Conservation (phyloP, 371 early-diverging fungal species). For the Rhizopus sp. region DNA sequence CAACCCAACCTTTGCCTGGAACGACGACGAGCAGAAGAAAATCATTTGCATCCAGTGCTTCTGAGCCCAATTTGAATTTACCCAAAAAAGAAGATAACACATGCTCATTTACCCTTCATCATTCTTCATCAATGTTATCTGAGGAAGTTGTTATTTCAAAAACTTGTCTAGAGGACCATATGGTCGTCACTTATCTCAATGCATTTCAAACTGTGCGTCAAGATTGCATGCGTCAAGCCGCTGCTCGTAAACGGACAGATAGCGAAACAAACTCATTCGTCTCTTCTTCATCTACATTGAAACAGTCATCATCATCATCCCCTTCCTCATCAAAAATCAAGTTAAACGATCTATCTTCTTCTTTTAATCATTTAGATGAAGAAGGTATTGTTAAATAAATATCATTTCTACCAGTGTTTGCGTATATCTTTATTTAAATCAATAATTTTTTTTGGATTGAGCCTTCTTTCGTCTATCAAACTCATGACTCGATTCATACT, state of each 20-base stretch:
- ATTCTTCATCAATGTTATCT: slow-evolving; percentile 34
- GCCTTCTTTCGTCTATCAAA: slow-evolving; percentile 29
- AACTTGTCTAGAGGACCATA: slow-evolving; percentile 53
- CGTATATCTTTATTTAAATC: not conserved
- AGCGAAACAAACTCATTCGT: slow-evolving; percentile 11
- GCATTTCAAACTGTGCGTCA: slow-evolving; percentile 46
- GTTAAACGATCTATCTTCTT: not conserved
- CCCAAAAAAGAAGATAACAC: slow-evolving; percentile 6
- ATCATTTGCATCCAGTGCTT: slow-evolving; percentile 5
- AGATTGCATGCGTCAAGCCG: slow-evolving; percentile 39
- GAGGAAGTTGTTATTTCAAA: slow-evolving; percentile 48
- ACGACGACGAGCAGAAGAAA: slow-evolving; percentile 8
- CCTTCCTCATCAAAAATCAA: slow-evolving; percentile 16
- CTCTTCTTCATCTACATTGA: slow-evolving; percentile 18
- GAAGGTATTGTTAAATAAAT: slow-evolving; percentile 36
- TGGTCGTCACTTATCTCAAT: slow-evolving; percentile 50
- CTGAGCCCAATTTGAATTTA: slow-evolving; percentile 7
- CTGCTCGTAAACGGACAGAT: slow-evolving; percentile 2
- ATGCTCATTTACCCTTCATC: slow-evolving; percentile 40
- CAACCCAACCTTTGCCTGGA: slow-evolving; percentile 13
- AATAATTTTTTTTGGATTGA: not conserved
- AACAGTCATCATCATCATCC: not conserved
- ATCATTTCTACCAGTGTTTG: not conserved
- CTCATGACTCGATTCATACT: slow-evolving; percentile 67
- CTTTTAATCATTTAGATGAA: slow-evolving; percentile 5